Percentiles rank a stretch among this genome's conserved stretches.
Evolutionary conservation across 352 stramenopile species (phyloP).

Genomic region (Pythium pectinolyticum): DNA sequence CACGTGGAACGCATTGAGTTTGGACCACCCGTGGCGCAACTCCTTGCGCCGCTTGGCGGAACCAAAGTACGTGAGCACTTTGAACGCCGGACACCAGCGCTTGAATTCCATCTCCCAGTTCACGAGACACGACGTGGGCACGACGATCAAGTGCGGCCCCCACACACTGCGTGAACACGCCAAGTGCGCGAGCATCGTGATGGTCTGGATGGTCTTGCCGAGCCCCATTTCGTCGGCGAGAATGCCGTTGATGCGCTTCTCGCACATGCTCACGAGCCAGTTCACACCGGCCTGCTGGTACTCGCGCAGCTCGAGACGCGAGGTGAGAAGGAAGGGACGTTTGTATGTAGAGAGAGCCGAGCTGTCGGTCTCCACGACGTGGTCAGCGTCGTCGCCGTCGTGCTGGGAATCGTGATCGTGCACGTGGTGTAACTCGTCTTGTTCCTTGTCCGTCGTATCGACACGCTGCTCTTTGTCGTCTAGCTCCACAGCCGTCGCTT

Average conservation of each 20-base stretch:
- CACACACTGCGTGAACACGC: constrained; percentile 91
- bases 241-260: constrained; percentile 98
- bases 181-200: constrained; percentile 96
- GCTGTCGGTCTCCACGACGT: constrained; percentile 3
- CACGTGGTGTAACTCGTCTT: no score
- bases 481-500: not conserved
- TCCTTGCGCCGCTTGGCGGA: constrained; percentile 94
- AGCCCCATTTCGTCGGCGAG: constrained; percentile 97
- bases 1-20: constrained; percentile 96
- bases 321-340: constrained; percentile 71
- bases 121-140: constrained; percentile 97
- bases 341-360: constrained; percentile 36
- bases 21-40: constrained; percentile 93
- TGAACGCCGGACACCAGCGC: constrained; percentile 95
- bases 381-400: constrained; percentile 7
- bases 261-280: constrained; percentile 98
- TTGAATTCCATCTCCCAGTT: constrained; percentile 99
- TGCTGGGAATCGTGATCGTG: no score
- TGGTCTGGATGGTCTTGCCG: constrained; percentile 99
- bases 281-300: constrained; percentile 92
- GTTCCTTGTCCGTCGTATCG: constrained; percentile 21
- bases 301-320: constrained; percentile 51
- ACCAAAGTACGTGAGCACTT: constrained; percentile 99
- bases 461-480: not conserved
- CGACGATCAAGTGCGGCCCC: constrained; percentile 98